Evolutionary conservation across 2,329 filamentous ascomycete genomes (phyloP), one percentile per base, ranked within the genome.

Genomic region (Monilinia fructicola): DNA sequence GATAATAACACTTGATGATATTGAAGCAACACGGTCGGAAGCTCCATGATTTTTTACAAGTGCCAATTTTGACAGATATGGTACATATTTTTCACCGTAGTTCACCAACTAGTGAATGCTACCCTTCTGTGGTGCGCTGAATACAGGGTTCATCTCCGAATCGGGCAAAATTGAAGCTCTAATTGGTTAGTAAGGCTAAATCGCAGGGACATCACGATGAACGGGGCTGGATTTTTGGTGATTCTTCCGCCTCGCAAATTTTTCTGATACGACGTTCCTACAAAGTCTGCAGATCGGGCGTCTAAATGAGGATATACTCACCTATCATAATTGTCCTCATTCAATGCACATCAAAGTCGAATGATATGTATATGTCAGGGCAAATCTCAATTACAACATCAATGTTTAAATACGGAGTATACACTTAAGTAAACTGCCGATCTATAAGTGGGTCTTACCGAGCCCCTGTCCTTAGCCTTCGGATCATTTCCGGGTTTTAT

Each of bases 131-230:
- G 64, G 64, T 48, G 46, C 52, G 55, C 64, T 66, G 64, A 66
- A 61, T 35, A 61, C 55, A 40, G 55, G 55, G 55, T n/a, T 53
- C 44, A 42, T 59, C 50, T 48, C 53, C 63, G 42, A n/a, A 65
- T 65, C n/a, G 63, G 63, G 54, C 26, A 65, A 65, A 48, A 21
- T 42, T 28, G 63, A 59, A 6, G 63, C 60, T 31, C 11, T 65
- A 38, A 59, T 48, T 65, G 53, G 42, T 38, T 65, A 26, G 52
- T 10, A 58, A n/a, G 31, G 46, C 16, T 50, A 55, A 40, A 55
- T 61, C 21, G 31, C 58, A 50, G 58, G 58, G 58, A 0, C 9
- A 38, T 61, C 1, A 23, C 21, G 44, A 50, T 52, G 50, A 61
- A 50, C 16, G 28, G 58, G 58, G 44, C 58, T 40, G 28, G 14